A percentile compares a stretch with the other conserved stretches of the same genome.
These are phyloP conservation scores for Scheffersomyces illinoinensis DNA, from an alignment of 1,139 yeast species.

Conservation along the genomic window DNA sequence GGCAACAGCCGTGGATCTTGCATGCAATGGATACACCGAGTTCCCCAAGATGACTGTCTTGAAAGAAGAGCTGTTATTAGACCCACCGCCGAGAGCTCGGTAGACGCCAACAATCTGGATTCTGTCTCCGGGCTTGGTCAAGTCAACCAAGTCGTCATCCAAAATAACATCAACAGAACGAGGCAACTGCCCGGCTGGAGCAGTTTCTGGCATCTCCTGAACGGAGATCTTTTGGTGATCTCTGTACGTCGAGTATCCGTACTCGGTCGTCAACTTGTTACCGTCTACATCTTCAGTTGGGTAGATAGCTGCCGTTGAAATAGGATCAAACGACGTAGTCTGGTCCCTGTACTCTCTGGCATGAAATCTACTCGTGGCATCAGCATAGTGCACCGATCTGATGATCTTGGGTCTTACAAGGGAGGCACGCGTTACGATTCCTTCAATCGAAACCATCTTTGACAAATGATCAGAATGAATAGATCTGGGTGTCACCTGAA, in stretches of 20 bases:
- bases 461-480: conserved; percentile 76
- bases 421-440: conserved; percentile 93
- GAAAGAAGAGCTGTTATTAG: conserved; percentile 66
- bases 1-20: conserved; percentile 84
- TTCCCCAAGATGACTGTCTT: conserved; percentile 81
- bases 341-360: conserved; percentile 93
- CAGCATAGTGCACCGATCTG: conserved; percentile 93
- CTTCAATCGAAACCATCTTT: conserved; percentile 85
- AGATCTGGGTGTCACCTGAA: conserved; percentile 85
- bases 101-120: conserved; percentile 93
- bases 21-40: conserved; percentile 85
- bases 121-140: conserved; percentile 94
- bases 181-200: conserved; percentile 98
- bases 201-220: conserved; percentile 98
- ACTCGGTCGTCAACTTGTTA: conserved; percentile 83
- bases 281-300: conserved; percentile 95
- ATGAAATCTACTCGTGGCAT: conserved; percentile 77
- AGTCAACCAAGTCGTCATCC: conserved; percentile 93
- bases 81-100: conserved; percentile 85
- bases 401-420: conserved; percentile 90
- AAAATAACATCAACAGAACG: conserved; percentile 86
- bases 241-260: conserved; percentile 88
- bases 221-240: conserved; percentile 93
- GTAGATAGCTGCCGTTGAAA: conserved; percentile 81
- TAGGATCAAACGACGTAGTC: conserved; percentile 86